These are phyloP conservation scores for Saksenaea oblongispora DNA, from an alignment of 371 early-diverging fungal genomes.

Conservation along the genomic window DNA sequence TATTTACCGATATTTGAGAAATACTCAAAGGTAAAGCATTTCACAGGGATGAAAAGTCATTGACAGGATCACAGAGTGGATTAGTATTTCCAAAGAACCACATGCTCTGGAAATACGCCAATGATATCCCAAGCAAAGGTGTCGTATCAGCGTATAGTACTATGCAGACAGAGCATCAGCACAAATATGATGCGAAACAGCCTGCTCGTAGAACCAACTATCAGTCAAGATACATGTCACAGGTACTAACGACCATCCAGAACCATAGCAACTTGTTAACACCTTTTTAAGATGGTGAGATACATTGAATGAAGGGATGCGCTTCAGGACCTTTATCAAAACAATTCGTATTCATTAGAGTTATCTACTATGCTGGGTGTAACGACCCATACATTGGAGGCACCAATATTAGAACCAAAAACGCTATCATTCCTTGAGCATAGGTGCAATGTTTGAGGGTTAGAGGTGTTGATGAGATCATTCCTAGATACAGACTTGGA, in stretches of 20 bases:
- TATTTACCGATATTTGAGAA: not conserved
- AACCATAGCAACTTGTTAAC: not conserved
- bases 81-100: constrained; percentile 7
- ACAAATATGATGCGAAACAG: not conserved
- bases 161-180: constrained; percentile 2
- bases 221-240: not conserved
- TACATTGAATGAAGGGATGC: not conserved
- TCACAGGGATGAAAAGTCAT: too few relatives aligned
- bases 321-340: not conserved
- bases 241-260: not conserved
- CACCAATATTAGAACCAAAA: not conserved
- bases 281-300: constrained; percentile 5
- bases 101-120: constrained; percentile 4
- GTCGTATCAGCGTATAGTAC: not conserved
- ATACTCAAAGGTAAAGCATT: not conserved
- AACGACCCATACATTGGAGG: too few relatives aligned
- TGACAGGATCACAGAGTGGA: not conserved
- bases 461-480: not conserved
- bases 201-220: not conserved
- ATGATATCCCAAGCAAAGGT: constrained; percentile 1
- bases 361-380: too few relatives aligned
- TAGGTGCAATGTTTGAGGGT: not conserved
- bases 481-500: not conserved
- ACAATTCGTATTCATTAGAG: too few relatives aligned
- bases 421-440: not conserved